Evolutionary conservation across 1,284 basidiomycete species (phyloP), one percentile per base, ranked within the genome.

Genomic region (Cutaneotrichosporon cyanovorans): DNA sequence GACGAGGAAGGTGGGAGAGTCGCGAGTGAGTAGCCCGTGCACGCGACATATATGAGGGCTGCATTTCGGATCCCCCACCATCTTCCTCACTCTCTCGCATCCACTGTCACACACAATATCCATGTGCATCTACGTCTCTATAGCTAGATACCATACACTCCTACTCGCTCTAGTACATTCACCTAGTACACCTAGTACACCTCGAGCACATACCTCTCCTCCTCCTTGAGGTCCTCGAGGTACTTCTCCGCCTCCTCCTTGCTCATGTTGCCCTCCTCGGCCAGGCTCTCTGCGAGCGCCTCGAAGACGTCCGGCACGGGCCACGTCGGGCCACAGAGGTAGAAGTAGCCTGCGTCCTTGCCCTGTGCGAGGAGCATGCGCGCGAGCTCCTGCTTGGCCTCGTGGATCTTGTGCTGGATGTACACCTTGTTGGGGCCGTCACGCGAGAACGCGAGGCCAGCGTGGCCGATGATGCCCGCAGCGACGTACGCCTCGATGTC

Each of bases 261-360:
- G 15, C 80, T 77, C 66, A 82, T 75, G 21, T 83, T 83, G 53
- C 82, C 81, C 60, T 82, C 81, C 66, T 83, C 80, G 32, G 79
- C 78, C 53, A 96, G 75, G 2, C 87, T 83, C 30, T 80, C 80
- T 16, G 92, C 83, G 40, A 99, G 77, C 1, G 92, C 87, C 71
- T 93, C 86, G 63, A 87, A 93, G 14, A 98, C 88, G 64, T 98
- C 95, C 5, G 93, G 91, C 15, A 97, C 92, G 21, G 93, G 93
- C 92, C 92, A 96, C 21, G 92, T 96, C 32, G 92, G 92, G 31
- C 95, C 95, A 71, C 95, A 97, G 42, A 99, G 78, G 72, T 93
- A 97, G 74, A 98, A 98, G 62, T 85, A 87, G 19, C 86, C 90
- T 25, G 81, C 73, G 30, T 73, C 62, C 22, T 68, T 60, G 16